Evolutionary conservation across 306 rosid genomes (phyloP).

Genomic region (Comarum palustre): DNA sequence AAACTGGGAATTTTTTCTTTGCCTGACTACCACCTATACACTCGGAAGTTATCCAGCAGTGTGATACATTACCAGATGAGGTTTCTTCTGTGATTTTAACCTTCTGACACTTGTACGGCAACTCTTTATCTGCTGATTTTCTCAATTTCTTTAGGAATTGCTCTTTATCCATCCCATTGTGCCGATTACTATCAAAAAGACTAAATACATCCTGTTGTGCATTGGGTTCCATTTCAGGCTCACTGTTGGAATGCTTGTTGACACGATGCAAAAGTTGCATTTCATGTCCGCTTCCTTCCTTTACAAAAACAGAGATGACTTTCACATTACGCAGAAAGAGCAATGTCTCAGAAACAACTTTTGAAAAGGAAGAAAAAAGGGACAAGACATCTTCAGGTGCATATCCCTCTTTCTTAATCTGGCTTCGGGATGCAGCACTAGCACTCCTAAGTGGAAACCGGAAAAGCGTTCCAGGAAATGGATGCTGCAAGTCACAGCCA

Average conservation of each 20-base stretch:
- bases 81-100: constrained; percentile 59
- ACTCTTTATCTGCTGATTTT: constrained; percentile 45
- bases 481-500: constrained; percentile 85
- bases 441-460: constrained; percentile 92
- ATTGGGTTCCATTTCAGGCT: constrained; percentile 56
- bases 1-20: constrained; percentile 42
- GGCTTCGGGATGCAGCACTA: constrained; percentile 80
- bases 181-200: constrained; percentile 53
- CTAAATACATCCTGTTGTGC: constrained; percentile 61
- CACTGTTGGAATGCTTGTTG: constrained; percentile 49
- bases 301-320: constrained; percentile 71
- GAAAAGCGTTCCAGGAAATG: constrained; percentile 89
- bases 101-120: constrained; percentile 81
- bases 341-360: constrained; percentile 81
- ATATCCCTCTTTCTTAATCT: constrained; percentile 86
- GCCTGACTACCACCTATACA: constrained; percentile 72
- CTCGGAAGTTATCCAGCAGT: constrained; percentile 82
- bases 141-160: constrained; percentile 70
- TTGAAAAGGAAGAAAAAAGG: constrained; percentile 71
- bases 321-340: constrained; percentile 81
- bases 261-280: constrained; percentile 82
- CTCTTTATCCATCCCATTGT: constrained; percentile 60
- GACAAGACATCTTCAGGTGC: constrained; percentile 79
- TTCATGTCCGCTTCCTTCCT: constrained; percentile 78
- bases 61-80: constrained; percentile 49